These are phyloP conservation scores for Monilinia vaccinii-corymbosi DNA, from an alignment of 2,329 filamentous ascomycete genomes.

Conservation along the genomic window DNA sequence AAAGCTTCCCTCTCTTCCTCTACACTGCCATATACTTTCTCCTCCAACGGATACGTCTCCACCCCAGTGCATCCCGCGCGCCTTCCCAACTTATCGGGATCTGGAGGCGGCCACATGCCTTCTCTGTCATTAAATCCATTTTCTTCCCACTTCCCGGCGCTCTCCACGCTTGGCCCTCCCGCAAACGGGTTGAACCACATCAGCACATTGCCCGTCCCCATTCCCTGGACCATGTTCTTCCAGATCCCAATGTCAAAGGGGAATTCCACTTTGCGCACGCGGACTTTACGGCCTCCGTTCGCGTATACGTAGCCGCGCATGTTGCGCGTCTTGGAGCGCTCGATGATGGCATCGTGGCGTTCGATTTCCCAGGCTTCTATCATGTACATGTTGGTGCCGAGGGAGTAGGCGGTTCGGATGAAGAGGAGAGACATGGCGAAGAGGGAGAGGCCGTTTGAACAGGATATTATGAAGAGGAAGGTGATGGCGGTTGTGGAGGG, in stretches of 20 bases:
- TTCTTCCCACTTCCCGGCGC: constrained; percentile 50
- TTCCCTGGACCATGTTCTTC: constrained; percentile 63
- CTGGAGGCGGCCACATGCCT: constrained; percentile 53
- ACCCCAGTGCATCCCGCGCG: neutral
- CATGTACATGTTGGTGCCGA: constrained; percentile 64
- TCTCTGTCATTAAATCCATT: constrained; percentile 65
- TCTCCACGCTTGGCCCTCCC: constrained; percentile 35
- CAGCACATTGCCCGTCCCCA: constrained; percentile 59
- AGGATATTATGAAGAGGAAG: constrained; percentile 49
- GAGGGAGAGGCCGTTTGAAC: constrained; percentile 49
- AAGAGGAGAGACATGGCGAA: constrained; percentile 58
- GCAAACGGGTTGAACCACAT: constrained; percentile 64
- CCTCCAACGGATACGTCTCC: constrained; percentile 4
- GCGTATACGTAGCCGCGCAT: constrained; percentile 32
- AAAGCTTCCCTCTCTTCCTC: constrained; percentile 39
- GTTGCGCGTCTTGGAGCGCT: constrained; percentile 56
- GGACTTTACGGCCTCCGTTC: constrained; percentile 41
- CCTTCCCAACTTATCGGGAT: constrained; percentile 48
- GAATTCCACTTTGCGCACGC: constrained; percentile 61
- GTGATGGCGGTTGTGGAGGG: constrained; percentile 51
- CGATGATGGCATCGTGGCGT: constrained; percentile 64
- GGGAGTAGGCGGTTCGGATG: constrained; percentile 49
- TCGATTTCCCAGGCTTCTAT: constrained; percentile 74
- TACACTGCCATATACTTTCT: constrained; percentile 22
- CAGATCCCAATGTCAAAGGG: constrained; percentile 75